Percentiles rank a stretch among this genome's conserved stretches.
phyloP scores from a whole-genome alignment of 345 rosid species.

The Toxicodendron radicans region DNA sequence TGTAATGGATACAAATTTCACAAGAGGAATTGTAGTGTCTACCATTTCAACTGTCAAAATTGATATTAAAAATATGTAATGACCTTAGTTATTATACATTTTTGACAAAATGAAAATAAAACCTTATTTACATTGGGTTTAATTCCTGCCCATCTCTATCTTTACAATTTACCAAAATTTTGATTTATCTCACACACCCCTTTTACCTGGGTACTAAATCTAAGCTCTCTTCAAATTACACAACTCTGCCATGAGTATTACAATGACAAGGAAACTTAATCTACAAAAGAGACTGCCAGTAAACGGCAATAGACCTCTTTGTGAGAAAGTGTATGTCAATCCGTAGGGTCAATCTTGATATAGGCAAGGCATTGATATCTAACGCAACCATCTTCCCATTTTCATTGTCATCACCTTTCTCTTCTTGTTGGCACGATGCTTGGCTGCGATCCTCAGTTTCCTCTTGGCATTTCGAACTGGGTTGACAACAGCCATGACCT shows the following conservation, averaged over 20 bases:
- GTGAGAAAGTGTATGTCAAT: background rate
- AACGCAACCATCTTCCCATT: slow-evolving; percentile 63
- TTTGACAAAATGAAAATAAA: background rate
- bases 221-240: background rate
- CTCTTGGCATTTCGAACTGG: slow-evolving; percentile 83
- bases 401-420: slow-evolving; percentile 74
- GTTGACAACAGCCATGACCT: slow-evolving; percentile 84
- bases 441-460: slow-evolving; percentile 71
- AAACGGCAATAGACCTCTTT: background rate
- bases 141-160: background rate
- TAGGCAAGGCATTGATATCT: background rate
- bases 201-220: background rate
- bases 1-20: background rate
- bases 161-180: background rate
- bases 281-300: background rate
- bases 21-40: background rate
- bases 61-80: background rate
- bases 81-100: background rate
- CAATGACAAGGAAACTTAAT: background rate
- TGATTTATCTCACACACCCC: background rate
- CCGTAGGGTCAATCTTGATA: background rate
- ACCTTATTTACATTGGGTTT: background rate
- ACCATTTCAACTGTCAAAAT: background rate
- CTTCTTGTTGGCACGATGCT: slow-evolving; percentile 72
- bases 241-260: background rate